Base-by-base conservation (phyloP, 345 rosid species). In the Corymbia maculata region DNA sequence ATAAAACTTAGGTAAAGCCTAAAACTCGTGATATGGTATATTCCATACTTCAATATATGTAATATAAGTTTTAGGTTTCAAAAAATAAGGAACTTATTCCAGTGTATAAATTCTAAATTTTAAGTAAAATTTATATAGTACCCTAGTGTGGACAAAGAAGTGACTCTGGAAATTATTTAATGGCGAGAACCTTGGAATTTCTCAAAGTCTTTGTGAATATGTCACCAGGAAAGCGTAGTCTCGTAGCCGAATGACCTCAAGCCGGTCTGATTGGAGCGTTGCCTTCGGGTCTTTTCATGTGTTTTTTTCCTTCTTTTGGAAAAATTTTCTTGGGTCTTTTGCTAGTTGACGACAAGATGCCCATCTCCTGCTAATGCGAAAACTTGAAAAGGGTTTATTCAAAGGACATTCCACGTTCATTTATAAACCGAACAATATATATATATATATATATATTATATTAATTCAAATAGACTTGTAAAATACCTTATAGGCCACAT, bases 381-480 rank as follows among this genome's bases (percentile, higher is more conserved):
- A 70, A 4, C 17, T 9, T 32, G 45, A 17, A 32, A 30, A 36
- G 24, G 24, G 13, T 70, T 36, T 17, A 70, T 36, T 22, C 47
- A 16, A 17, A 70, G 9, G 47, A 70, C 16, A 70, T 70, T 11
- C 6, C 45, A 8, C 24, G 0, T 70, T 1, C 44, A 32, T 68
- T 68, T 0, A 68, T 30, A 30, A 70, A 32, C 21, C 4, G 2
- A 15, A 30, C 2, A 4, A 66, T 14, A 14, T 7, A 30, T 0
- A 30, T 66, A n/a, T n/a, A n/a, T n/a, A n/a, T n/a, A n/a, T n/a
- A n/a, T n/a, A n/a, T n/a, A n/a, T n/a, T n/a, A n/a, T n/a, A n/a
- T n/a, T n/a, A n/a, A n/a, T 7, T 70, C 1, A 1, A 9, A 14
- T 70, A 70, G 0, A 9, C 2, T 32, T 4, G 0, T 17, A 10